Evolutionary conservation across 768 basidiomycete genomes (phyloP), one percentile per base, ranked within the genome.

Genomic region (Suillus clintonianus): DNA sequence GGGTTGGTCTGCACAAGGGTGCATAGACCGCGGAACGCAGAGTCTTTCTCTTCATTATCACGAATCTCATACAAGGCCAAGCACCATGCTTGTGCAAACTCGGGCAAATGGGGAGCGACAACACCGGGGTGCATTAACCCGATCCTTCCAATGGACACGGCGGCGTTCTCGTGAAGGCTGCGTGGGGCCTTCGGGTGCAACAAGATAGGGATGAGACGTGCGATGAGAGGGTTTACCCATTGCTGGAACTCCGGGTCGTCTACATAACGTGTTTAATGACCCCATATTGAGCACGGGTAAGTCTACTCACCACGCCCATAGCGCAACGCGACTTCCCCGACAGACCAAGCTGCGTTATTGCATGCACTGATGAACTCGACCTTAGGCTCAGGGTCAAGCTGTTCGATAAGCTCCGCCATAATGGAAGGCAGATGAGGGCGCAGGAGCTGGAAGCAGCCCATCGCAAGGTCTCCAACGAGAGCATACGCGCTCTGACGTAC

Each of bases 341-440:
- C 95, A n/a, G 95, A 95, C 97, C 97, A 99, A 1, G 97, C 97
- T 11, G 97, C 97, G 73, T 99, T 99, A 78, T 99, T 99, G 75
- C 94, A 96, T 6, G 97, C 97, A 68, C 94, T 96, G 66, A 99
- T 88, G 71, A 95, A 95, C 76, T 98, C 96, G 37, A 91, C 83
- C 70, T 94, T 92, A 1, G 97, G 97, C 71, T 97, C 93, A 5
- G 92, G 91, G 65, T 95, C 92, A 59, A 99, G 90, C 71, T 99
- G 96, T 45, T 85, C 79, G 65, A 92, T 91, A 61, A 99, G 83
- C 72, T 95, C 92, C 17, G 87, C 83, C 92, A 99, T 95, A 74
- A 99, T 90, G 34, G 87, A 86, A 1, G 93, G 85, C 80, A 98
- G 89, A 65, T 89, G 87, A 2, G 94, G 93, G 47, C 92, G 87